phyloP scores from a whole-genome alignment of 495 filamentous ascomycete genomes.

The Trypethelium eluteriae region DNA sequence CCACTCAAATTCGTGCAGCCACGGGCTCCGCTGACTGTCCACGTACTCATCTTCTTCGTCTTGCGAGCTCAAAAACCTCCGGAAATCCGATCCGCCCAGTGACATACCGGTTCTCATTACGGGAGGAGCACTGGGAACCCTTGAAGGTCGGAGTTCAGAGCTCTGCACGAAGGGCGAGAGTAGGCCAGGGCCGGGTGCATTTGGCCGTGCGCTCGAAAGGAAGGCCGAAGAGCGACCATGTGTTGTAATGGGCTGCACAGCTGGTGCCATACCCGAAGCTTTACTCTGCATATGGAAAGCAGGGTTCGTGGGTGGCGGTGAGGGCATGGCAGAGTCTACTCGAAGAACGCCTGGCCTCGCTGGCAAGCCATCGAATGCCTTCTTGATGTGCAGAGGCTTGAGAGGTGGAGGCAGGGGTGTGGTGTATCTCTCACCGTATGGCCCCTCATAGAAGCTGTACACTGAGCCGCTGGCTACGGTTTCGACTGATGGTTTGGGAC shows the following conservation, averaged over 20 bases:
- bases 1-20: background rate
- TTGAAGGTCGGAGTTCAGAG: background rate
- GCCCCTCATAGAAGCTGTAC: conserved; percentile 5
- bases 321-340: background rate
- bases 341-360: background rate
- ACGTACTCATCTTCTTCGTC: background rate
- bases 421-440: background rate
- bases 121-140: background rate
- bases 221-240: background rate
- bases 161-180: background rate
- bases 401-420: background rate
- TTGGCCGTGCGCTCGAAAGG: background rate
- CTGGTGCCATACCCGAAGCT: background rate
- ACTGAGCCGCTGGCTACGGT: background rate
- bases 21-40: background rate
- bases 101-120: background rate
- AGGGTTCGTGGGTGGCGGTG: background rate
- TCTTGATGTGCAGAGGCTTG: background rate
- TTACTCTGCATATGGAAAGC: background rate
- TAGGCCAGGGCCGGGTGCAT: background rate
- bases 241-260: too few species aligned
- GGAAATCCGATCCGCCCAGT: background rate
- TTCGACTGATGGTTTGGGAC: background rate
- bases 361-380: background rate
- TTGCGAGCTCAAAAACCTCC: background rate